These are phyloP conservation scores for Elsinoe ampelina DNA, from an alignment of 2,329 filamentous ascomycete genomes.

Conservation along the genomic window DNA sequence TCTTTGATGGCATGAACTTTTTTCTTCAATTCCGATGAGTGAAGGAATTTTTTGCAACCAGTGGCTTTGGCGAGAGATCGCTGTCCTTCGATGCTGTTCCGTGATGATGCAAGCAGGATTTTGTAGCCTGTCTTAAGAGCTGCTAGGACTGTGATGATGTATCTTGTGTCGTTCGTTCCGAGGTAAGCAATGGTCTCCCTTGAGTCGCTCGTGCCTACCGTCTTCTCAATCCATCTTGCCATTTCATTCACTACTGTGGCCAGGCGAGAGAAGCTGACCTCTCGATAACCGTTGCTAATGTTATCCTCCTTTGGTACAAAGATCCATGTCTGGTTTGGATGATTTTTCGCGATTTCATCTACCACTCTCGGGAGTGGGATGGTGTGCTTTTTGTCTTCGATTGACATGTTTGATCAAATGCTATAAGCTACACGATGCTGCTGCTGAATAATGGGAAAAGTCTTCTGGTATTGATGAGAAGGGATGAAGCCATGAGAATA, in stretches of 20 bases:
- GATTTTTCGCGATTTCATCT: constrained; percentile 18
- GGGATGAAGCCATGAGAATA: background rate
- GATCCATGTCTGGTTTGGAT: constrained; percentile 20
- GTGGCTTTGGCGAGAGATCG: constrained; percentile 13
- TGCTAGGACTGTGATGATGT: constrained; percentile 19
- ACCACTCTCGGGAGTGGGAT: constrained; percentile 17
- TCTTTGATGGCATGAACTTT: constrained; percentile 13
- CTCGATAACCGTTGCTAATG: constrained; percentile 18
- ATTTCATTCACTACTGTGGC: constrained; percentile 17
- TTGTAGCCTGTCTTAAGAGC: constrained; percentile 22
- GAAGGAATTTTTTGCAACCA: constrained; percentile 14
- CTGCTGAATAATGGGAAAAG: too few relatives aligned
- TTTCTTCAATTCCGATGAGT: constrained; percentile 10
- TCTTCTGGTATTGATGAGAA: too few relatives aligned
- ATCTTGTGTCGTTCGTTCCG: constrained; percentile 20
- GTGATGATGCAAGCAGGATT: constrained; percentile 16
- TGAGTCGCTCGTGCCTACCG: constrained; percentile 15
- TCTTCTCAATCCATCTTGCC: constrained; percentile 17
- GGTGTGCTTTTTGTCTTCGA: background rate
- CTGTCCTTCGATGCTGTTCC: constrained; percentile 16
- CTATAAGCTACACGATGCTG: too few relatives aligned
- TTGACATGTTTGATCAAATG: background rate
- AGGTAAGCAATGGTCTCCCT: constrained; percentile 19
- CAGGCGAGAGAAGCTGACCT: constrained; percentile 18
- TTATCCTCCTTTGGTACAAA: constrained; percentile 17